Conservation (phyloP, 257 asterid species). For the Plantago ovata region DNA sequence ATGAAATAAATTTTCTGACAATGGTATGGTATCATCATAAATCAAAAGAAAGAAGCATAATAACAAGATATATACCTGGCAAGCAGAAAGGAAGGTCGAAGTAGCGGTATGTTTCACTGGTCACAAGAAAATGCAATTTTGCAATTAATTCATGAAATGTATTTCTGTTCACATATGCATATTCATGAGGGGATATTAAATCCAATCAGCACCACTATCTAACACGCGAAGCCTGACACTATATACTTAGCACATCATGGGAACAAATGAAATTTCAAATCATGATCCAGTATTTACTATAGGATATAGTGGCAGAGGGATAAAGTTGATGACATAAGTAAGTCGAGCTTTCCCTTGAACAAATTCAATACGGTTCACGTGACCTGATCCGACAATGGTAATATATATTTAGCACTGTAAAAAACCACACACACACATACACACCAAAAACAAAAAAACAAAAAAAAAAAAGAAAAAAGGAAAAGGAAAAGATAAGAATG, state of each 20-base stretch:
- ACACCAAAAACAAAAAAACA: no score
- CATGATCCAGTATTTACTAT: background rate
- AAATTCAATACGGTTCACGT: no score
- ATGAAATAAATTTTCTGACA: background rate
- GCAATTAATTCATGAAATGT: background rate
- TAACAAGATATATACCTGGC: slow-evolving; percentile 38
- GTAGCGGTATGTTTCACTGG: slow-evolving; percentile 72
- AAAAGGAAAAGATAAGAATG: no score
- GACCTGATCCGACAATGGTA: no score
- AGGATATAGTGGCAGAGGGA: background rate
- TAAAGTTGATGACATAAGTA: background rate
- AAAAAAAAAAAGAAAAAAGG: no score
- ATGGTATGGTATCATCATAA: background rate
- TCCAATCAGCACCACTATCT: background rate
- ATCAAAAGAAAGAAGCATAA: background rate
- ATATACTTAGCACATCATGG: no score
- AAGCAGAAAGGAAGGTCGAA: slow-evolving; percentile 74
- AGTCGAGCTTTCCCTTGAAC: background rate
- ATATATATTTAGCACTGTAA: no score
- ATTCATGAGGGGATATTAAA: no score
- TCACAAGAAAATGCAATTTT: background rate
- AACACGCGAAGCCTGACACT: no score
- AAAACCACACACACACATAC: no score
- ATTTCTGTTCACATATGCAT: no score
- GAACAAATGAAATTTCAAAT: background rate